Evolutionary conservation across 2,329 filamentous ascomycete genomes (phyloP), one percentile per base, ranked within the genome.

Genomic region (Exophiala bonariae): DNA sequence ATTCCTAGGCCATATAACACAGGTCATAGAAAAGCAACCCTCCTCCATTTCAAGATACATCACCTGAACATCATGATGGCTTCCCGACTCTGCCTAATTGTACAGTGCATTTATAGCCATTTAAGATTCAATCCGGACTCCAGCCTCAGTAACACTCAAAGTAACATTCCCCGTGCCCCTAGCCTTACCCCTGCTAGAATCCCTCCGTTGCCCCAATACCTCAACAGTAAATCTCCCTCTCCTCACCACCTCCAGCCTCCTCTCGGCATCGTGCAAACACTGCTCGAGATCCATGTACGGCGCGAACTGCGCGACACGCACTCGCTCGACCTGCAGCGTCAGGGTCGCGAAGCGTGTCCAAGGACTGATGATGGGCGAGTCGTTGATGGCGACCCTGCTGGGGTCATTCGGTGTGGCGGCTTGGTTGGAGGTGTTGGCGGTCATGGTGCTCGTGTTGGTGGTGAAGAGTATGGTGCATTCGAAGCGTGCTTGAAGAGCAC

Each of bases 381-480:
- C 18, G 18, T 28, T 44, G 41, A 36, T 44, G 41, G 19, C 39
- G 19, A 31, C 31, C 6, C 44, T 53, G 6, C 41, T 45, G 16
- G 45, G 32, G 26, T 38, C 22, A 13, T 19, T 37, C 18, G 22
- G 23, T 3, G 34, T n/a, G 28, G 54, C 43, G 18, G 56, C 37
- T 18, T 38, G 33, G 3, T 32, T 39, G 39, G 41, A 51, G 13
- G 44, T 36, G 7, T 45, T 47, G 33, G 37, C 49, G 52, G 56
- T 58, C 43, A 20, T 56, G 53, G 32, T 52, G 42, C 0, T 41
- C 33, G 49, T 56, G 3, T 56, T 65, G 20, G 63, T 62, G 3
- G 69, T 72, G 52, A 66, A 73, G 2, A 70, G 53, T 16, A 74
- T 54, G 4, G 61, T 54, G 50, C 70, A 73, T 18, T 64, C 61